Evolutionary conservation across 2,329 filamentous ascomycete genomes (phyloP).

Genomic region (Ustilaginoidea virens): DNA sequence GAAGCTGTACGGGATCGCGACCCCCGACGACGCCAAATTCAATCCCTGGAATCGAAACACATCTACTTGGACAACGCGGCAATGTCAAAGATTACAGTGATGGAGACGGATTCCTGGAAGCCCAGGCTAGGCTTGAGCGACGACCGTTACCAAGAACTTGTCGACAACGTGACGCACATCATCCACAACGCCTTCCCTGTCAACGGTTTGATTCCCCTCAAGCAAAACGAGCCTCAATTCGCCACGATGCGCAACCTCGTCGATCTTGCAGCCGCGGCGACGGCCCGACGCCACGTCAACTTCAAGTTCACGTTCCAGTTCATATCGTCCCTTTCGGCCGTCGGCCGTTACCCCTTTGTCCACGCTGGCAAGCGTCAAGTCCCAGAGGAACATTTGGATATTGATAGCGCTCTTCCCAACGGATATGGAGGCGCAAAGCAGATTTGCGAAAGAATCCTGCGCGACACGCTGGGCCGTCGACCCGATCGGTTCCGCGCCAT

Average conservation of each 20-base stretch:
- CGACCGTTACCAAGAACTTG: neutral
- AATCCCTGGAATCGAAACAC: conserved; percentile 3
- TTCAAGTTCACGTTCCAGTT: conserved; percentile 20
- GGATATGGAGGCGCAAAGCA: conserved; percentile 37
- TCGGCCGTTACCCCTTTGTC: conserved; percentile 15
- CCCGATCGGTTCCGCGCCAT: conserved; percentile 25
- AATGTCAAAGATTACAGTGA: too few species aligned
- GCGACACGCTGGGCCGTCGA: conserved; percentile 26
- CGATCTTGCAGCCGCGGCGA: conserved; percentile 20
- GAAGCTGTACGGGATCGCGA: neutral
- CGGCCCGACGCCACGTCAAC: conserved; percentile 5
- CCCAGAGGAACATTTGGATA: conserved; percentile 23
- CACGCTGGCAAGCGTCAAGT: conserved; percentile 14
- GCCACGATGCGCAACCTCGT: conserved; percentile 29
- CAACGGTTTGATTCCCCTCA: conserved; percentile 16
- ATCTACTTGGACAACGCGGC: conserved; percentile 1
- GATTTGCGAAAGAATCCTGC: conserved; percentile 31
- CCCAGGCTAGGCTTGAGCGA: neutral
- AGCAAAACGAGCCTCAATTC: conserved; percentile 28
- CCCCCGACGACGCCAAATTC: neutral
- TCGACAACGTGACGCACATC: conserved; percentile 27
- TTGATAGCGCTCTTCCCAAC: conserved; percentile 23
- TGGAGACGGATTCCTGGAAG: neutral
- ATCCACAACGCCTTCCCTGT: conserved; percentile 37
- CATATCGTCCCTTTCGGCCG: conserved; percentile 24